Base-by-base conservation (phyloP, 2,329 filamentous ascomycete species). In the Xenoacremonium recifei region DNA sequence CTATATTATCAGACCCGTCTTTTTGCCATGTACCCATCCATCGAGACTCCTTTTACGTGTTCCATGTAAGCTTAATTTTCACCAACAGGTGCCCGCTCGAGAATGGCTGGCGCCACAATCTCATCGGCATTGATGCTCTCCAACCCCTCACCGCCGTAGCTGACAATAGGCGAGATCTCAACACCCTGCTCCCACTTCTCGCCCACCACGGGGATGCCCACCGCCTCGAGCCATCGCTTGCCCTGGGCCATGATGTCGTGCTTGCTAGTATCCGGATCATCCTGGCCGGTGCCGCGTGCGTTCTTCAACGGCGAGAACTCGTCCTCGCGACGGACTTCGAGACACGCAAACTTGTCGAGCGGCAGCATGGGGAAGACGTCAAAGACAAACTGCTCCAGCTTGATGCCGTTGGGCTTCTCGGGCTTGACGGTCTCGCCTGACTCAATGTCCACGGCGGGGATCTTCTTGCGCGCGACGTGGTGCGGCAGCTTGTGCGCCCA, bases 241-340 rank as follows among this genome's bases (percentile, higher is more conserved):
- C 93, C 93, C 70, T 97, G 93, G 34, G 76, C 73, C 82, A 96
- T 85, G 63, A 97, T 95, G 64, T 97, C 89, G 52, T 75, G 76
- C 70, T 85, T 89, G 76, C 90, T 96, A 37, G 93, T 99, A 55
- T 96, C 90, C 10, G 89, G 87, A 65, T 96, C 89, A 62, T 99
- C 93, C 70, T 96, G 87, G 21, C 88, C 89, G 30, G 88, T 90
- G 40, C 90, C 89, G 49, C 75, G 78, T 23, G 76, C 80, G 62
- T 99, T 99, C 83, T 99, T 99, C 54, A 99, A 74, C 4, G 93
- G 93, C 20, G 90, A 96, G 73, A 99, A 99, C 71, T 99, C 93
- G 56, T 99, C 93, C 73, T 96, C 91, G 48, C 93, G 89, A 67
- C 84, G 89, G 39, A 99, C 93, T 71, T 99, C 93, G 72, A 97